Evolutionary conservation across 345 rosid genomes (phyloP), one percentile per base, ranked within the genome.

Genomic region (Eucalyptus urophylla): DNA sequence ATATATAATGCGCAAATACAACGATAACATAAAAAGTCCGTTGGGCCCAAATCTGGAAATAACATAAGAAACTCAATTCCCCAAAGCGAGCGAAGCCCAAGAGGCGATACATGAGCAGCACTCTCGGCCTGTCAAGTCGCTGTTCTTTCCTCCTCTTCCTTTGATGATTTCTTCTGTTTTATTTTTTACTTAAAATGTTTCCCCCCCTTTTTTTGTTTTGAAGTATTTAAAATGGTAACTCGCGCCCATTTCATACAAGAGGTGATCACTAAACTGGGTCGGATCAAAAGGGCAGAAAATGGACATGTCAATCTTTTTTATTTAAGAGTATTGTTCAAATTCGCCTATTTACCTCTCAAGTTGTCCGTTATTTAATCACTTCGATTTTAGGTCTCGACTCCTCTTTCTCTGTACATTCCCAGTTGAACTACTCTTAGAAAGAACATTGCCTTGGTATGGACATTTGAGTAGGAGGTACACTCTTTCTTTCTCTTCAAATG

Each of bases 381-480:
- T 21, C 0, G 1, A 6, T 76, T 37, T 37, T 13, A 21, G 3
- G 4, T 5, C 5, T 37, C 2, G 1, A 11, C 45, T 37, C 14
- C 5, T 76, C 27, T 37, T 76, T 37, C 5, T 37, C 3, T 31
- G 4, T 67, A 67, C 40, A 9, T 67, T 67, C 6, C 80, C 22
- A 16, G 5, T 31, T 67, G 33, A 67, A 31, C 80, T 19, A 72
- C 81, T 19, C 81, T 72, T 72, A 19, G 14, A 72, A 72, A 72
- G 25, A 72, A 33, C 44, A 37, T 72, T 37, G 45, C 45, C 4
- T 37, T 72, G 44, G 44, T 72, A 72, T 1, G 81, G 44, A 72
- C 81, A 33, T 72, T 17, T 2, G 27, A 21, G 45, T 76, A 76
- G 83, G 27, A 37, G 27, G 27, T 19, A 11, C 12, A 21, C 14